Percentiles rank a stretch among this genome's conserved stretches.
These are phyloP conservation scores for Zanthoxylum bungeanum DNA, from an alignment of 345 rosid genomes.

Conservation along the genomic window DNA sequence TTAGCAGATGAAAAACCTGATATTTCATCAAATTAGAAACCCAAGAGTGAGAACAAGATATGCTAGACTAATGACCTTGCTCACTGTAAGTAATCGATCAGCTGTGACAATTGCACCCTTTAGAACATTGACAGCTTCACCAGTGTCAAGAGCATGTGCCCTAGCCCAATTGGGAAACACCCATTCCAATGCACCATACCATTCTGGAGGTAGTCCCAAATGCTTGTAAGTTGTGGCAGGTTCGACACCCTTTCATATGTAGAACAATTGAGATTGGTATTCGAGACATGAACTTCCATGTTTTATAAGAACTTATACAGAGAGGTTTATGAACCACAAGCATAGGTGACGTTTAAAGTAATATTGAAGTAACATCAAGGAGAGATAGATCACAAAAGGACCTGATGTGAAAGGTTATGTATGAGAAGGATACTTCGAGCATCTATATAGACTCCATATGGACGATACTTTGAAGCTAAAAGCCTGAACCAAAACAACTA, in stretches of 20 bases:
- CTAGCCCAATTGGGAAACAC: conserved; percentile 98
- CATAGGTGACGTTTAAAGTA: not conserved
- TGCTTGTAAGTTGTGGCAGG: conserved; percentile 67
- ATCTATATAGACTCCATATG: conserved; percentile 81
- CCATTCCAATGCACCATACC: conserved; percentile 96
- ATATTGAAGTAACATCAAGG: not conserved
- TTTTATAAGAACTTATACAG: not conserved
- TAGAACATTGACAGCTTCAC: conserved; percentile 91
- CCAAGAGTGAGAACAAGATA: not conserved
- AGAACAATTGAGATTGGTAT: conserved; percentile 9
- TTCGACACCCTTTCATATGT: conserved; percentile 76
- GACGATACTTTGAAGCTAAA: conserved; percentile 85
- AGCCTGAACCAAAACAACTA: conserved; percentile 57
- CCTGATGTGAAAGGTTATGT: conserved; percentile 98
- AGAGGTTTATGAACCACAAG: not conserved
- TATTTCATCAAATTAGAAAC: not conserved
- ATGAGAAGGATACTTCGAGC: conserved; percentile 78
- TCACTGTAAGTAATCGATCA: conserved; percentile 87
- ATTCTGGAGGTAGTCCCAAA: conserved; percentile 76
- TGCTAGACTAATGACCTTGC: conserved; percentile 58
- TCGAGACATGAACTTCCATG: not conserved
- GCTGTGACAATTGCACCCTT: conserved; percentile 96
- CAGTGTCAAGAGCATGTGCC: conserved; percentile 98
- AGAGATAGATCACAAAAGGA: conserved; percentile 23
- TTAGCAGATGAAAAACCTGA: not conserved